phyloP scores from a whole-genome alignment of 2,329 filamentous ascomycete species.

The Teratosphaeria zuluensis region DNA sequence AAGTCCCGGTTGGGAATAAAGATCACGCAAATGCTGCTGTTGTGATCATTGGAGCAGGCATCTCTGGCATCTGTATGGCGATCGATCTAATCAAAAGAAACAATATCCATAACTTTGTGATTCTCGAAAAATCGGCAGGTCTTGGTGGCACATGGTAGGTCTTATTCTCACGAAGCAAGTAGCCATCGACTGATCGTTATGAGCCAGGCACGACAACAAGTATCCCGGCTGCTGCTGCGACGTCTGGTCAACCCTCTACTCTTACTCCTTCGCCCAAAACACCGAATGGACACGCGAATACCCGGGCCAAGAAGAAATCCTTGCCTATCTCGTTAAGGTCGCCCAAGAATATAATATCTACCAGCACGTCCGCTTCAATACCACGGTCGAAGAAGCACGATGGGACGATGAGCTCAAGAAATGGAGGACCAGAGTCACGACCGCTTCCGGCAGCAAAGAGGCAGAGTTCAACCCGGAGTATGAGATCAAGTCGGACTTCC shows the following conservation, averaged over 20 bases:
- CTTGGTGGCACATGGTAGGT: constrained; percentile 44
- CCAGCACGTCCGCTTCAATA: constrained; percentile 50
- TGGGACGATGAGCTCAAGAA: constrained; percentile 46
- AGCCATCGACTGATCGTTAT: neutral
- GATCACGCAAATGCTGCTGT: constrained; percentile 45
- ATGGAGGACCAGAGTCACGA: constrained; percentile 42
- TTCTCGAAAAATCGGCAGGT: constrained; percentile 46
- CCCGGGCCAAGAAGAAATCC: constrained; percentile 51
- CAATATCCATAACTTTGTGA: constrained; percentile 46
- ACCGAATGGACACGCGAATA: constrained; percentile 47
- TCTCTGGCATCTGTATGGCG: constrained; percentile 44
- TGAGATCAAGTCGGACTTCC: constrained; percentile 45
- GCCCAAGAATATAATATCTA: constrained; percentile 47
- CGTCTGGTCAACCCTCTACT: constrained; percentile 48
- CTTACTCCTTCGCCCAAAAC: constrained; percentile 52
- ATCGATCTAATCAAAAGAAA: constrained; percentile 47
- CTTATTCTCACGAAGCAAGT: neutral
- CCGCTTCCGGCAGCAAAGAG: constrained; percentile 43
- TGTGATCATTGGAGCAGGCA: constrained; percentile 45
- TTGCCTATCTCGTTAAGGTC: constrained; percentile 44
- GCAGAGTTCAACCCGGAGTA: constrained; percentile 44
- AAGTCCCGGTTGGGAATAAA: constrained; percentile 39
- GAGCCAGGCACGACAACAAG: constrained; percentile 36
- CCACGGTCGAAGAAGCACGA: constrained; percentile 40
- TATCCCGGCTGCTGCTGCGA: constrained; percentile 42